Evolutionary conservation across 2,329 filamentous ascomycete genomes (phyloP), one percentile per base, ranked within the genome.

Genomic region (Microdochium nivale): DNA sequence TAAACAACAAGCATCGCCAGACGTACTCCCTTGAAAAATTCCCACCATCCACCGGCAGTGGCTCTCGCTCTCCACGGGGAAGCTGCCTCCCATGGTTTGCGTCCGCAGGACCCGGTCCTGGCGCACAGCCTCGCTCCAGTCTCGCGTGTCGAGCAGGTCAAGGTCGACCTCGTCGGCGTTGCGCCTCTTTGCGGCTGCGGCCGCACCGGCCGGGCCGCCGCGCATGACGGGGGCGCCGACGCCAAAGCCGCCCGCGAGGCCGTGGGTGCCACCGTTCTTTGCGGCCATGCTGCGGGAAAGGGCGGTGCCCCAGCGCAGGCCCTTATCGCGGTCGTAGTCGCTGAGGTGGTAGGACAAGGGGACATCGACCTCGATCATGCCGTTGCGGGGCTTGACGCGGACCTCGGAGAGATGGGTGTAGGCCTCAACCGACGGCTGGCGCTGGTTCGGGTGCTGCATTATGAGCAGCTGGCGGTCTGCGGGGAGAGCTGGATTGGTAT

Each of bases 341-440:
- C 67, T 68, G 52, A 72, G 67, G 48, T 76, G 74, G 55, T 83
- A 84, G 72, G 84, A 83, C 60, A 96, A 76, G 3, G 90, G 89
- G n/a, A 96, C 79, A 66, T 99, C 94, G 50, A 97, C 77, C 70
- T 99, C 94, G 52, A 96, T 76, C 71, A 96, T 88, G 52, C 91
- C 91, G 0, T 88, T 81, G 52, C 79, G 73, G 14, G 85, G 80
- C 73, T 97, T 99, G 66, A 96, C 74, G 58, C 92, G 89, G 61
- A 97, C 75, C 60, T 87, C 83, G 16, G 81, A 74, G 11, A 92
- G 87, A 23, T 80, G 76, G 51, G 79, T 79, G 68, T 87, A 86
- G 5, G 80, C 76, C 50, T 66, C 59, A 50, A 64, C 67, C 47
- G 69, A 62, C 11, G 69, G 64, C 56, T 85, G 78, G 40, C 80